Evolutionary conservation across 2,329 filamentous ascomycete genomes (phyloP), one percentile per base, ranked within the genome.

Genomic region (Colletotrichum ledebouriae): DNA sequence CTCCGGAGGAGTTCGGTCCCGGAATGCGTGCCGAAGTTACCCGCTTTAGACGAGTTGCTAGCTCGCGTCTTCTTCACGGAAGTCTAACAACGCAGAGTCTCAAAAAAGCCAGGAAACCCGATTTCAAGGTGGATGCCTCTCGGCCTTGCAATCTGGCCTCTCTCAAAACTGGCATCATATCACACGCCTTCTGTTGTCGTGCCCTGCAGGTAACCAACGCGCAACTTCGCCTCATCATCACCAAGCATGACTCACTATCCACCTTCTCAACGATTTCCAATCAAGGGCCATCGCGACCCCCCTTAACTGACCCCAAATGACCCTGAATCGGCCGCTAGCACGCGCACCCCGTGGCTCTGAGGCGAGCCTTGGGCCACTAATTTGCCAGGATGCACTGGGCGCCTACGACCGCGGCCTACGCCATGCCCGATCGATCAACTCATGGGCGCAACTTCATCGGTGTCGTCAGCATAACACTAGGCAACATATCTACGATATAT

Each of bases 171-270:
- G 25, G 25, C 25, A 13, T 25, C 11, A 13, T 7, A 44, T 46
- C 41, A 46, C 49, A 7, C 2, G 20, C 20, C 59, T 25, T 17
- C 17, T n/a, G 59, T 63, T 20, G 25, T 41, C 59, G 44, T 67
- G 64, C 64, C 64, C 63, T 29, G 22, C 44, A 67, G 64, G 59
- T 63, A 67, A 46, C 64, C 25, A 52, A 34, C 59, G 55, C 44
- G 50, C 59, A 22, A 59, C 63, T 56, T 25, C 63, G 41, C 52
- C 53, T 58, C 64, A 59, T 58, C 52, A 58, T 46, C 37, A 53
- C 64, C 64, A 67, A 67, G 60, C 20, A 67, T 67, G 64, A 67
- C 44, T 67, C 64, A 67, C 53, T 59, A 20, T 22, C 29, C 52
- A 47, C 55, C 46, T 12, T 12, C 29, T 6, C 20, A 12, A 29